Conservation (phyloP, 371 early-diverging fungal genomes). For the Synchytrium microbalum region DNA sequence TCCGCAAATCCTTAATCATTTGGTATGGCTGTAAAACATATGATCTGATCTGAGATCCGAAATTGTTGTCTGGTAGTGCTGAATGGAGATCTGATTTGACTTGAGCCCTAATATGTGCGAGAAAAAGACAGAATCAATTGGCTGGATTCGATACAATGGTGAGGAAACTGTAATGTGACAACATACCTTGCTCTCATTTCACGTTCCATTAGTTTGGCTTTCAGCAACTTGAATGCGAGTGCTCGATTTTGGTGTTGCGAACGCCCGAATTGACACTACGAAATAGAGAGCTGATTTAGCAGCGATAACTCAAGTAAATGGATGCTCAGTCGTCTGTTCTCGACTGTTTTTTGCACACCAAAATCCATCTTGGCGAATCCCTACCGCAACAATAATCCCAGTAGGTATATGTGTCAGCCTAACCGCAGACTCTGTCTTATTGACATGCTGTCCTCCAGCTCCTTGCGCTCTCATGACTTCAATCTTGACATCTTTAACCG, state of each 20-base stretch:
- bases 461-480: conserved; percentile 42
- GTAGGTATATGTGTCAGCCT: conserved; percentile 89
- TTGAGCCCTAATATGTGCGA: conserved; percentile 14
- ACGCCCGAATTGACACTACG: conserved; percentile 70
- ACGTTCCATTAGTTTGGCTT: conserved; percentile 68
- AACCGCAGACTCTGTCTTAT: conserved; percentile 93
- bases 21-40: conserved; percentile 46
- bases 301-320: not conserved
- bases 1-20: conserved; percentile 37
- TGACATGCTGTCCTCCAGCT: conserved; percentile 70
- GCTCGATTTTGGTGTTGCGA: conserved; percentile 86
- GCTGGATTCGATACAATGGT: conserved; percentile 1
- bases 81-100: conserved; percentile 24
- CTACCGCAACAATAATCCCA: conserved; percentile 72
- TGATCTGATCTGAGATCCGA: conserved; percentile 41
- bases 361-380: not conserved
- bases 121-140: not conserved
- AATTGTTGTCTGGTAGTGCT: conserved; percentile 25
- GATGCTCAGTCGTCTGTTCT: too few species aligned
- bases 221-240: conserved; percentile 74
- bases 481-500: conserved; percentile 31
- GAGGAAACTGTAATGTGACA: not conserved
- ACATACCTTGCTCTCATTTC: conserved; percentile 44
- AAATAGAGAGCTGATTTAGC: not conserved
- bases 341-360: not conserved